phyloP scores from a whole-genome alignment of 108 stramenopile species.

The Skeletonema potamos region DNA sequence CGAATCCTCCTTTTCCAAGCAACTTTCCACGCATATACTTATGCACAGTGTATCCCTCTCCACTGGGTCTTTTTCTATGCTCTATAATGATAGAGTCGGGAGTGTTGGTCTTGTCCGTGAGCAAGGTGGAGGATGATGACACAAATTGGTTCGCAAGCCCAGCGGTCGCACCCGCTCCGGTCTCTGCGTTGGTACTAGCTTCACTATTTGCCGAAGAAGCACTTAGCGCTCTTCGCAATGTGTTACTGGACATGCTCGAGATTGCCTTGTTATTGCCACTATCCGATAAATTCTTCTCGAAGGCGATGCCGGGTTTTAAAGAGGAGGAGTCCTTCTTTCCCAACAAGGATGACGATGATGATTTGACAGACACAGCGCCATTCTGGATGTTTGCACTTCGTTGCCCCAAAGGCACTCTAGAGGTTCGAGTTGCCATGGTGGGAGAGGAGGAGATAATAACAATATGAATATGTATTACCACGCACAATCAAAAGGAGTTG shows the following conservation, averaged over 20 bases:
- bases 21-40: constrained; percentile 78
- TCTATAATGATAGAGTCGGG: constrained; percentile 59
- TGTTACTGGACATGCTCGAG: constrained; percentile 40
- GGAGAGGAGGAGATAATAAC: not conserved
- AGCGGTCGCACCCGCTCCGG: not conserved
- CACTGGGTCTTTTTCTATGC: constrained; percentile 66
- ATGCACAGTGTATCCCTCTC: constrained; percentile 85
- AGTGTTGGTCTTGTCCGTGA: not conserved
- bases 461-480: not conserved
- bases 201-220: constrained; percentile 9
- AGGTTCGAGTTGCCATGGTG: constrained; percentile 11
- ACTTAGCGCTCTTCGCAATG: constrained; percentile 19
- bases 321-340: constrained; percentile 20
- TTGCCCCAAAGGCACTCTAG: constrained; percentile 25
- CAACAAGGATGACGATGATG: constrained; percentile 10
- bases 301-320: constrained; percentile 4
- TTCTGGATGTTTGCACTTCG: constrained; percentile 22
- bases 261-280: constrained; percentile 31
- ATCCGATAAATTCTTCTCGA: not conserved
- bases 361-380: constrained; percentile 1
- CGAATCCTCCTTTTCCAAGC: constrained; percentile 94
- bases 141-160: constrained; percentile 3
- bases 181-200: constrained; percentile 4
- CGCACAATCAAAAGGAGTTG: too few species aligned
- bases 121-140: not conserved